Evolutionary conservation across 2,329 filamentous ascomycete species (phyloP), one percentile per base, ranked within the genome.

Genomic region (Phialophora tarda): DNA sequence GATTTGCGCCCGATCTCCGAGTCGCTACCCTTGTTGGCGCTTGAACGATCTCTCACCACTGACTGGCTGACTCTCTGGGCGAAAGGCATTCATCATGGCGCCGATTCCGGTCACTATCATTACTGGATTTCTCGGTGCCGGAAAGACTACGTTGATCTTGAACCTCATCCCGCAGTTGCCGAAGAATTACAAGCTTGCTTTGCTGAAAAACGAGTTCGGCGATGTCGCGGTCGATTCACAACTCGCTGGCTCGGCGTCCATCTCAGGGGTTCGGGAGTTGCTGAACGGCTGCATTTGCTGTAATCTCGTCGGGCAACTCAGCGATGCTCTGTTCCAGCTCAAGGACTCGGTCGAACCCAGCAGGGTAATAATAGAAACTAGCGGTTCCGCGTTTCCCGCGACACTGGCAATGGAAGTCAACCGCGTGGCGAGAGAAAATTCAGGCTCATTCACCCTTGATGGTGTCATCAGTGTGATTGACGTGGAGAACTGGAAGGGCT

Each of bases 231-330:
- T 99, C 76, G 95, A 99, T 82, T 95, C 91, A 1, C 91, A 97
- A 77, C 89, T 99, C 32, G 94, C 95, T 17, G 85, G 90, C 0
- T 90, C 90, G 14, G 87, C 87, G 58, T 89, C 93, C 69, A 93
- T 99, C 72, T 90, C 92, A 0, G 94, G 93, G 63, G 93, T 97
- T 4, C 91, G 91, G 73, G 95, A 99, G 79, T 85, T 99, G 0
- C 89, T 99, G 62, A 96, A 97, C 77, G 95, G 94, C 71, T 98
- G 95, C 81, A 98, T 99, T 79, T 99, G 95, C 86, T 99, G 95
- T 82, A 98, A 98, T 77, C 89, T 98, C 28, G 94, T 99, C 67
- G 95, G 95, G 17, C 92, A 96, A 78, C 87, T 99, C 7, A 87
- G 88, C 66, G 88, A 90, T 56, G 93, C 94, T 1, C 88, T 99